These are phyloP conservation scores for Xylariaceae sp. DNA, from an alignment of 2,329 filamentous ascomycete species.

Conservation along the genomic window DNA sequence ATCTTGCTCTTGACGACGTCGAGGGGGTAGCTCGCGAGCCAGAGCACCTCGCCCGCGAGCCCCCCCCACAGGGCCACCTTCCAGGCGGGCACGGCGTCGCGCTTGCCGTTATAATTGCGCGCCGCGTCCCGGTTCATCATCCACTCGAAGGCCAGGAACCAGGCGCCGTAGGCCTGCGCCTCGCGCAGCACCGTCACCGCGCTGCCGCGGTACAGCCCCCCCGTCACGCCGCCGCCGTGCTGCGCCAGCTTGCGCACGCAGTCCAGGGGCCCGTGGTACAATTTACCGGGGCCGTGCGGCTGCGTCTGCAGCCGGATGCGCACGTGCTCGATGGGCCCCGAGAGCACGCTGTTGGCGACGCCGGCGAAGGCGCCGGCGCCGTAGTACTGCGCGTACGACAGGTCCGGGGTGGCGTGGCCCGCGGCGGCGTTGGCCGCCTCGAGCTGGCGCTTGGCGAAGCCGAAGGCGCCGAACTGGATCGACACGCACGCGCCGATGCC, in stretches of 20 bases:
- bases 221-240: conserved; percentile 50
- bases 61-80: conserved; percentile 93
- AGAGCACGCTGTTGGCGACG: conserved; percentile 80
- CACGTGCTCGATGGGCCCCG: conserved; percentile 91
- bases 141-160: conserved; percentile 94
- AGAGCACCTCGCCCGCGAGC: conserved; percentile 85
- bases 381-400: conserved; percentile 84
- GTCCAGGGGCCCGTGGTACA: conserved; percentile 82
- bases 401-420: conserved; percentile 46
- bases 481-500: conserved; percentile 96
- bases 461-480: conserved; percentile 97
- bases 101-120: conserved; percentile 61
- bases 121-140: conserved; percentile 86
- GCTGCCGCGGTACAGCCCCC: conserved; percentile 79
- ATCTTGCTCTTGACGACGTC: conserved; percentile 99
- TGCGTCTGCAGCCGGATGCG: conserved; percentile 94
- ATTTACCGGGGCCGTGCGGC: conserved; percentile 69
- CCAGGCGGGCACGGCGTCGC: conserved; percentile 70
- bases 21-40: conserved; percentile 89
- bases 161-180: conserved; percentile 88
- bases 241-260: conserved; percentile 76
- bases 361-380: conserved; percentile 86
- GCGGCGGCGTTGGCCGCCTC: conserved; percentile 64
- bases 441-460: conserved; percentile 79
- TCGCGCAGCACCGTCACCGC: conserved; percentile 81